Evolutionary conservation across 2,329 filamentous ascomycete species (phyloP).

Genomic region (Alternaria consortialis): DNA sequence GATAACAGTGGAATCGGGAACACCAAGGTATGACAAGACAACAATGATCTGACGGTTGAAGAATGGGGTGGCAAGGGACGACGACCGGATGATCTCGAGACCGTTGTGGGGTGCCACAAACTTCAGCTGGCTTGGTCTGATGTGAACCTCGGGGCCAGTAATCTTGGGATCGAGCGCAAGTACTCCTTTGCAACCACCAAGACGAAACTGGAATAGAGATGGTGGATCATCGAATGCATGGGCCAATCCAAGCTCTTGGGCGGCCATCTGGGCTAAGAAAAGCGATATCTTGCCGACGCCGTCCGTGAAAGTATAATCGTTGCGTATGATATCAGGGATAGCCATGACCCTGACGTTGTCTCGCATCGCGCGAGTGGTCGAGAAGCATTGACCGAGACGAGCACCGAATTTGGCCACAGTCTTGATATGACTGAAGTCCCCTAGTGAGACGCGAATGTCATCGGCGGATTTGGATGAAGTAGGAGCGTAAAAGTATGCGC

Average conservation of each 20-base stretch:
- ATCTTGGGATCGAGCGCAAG: constrained; percentile 77
- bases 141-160: constrained; percentile 73
- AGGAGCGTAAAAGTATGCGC: constrained; percentile 90
- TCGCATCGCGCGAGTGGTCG: constrained; percentile 82
- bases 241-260: constrained; percentile 71
- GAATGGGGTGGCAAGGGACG: constrained; percentile 77
- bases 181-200: constrained; percentile 92
- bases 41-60: constrained; percentile 91
- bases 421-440: constrained; percentile 80
- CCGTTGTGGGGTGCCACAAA: constrained; percentile 76
- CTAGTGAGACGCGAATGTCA: constrained; percentile 86
- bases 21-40: constrained; percentile 81
- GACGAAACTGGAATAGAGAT: constrained; percentile 89
- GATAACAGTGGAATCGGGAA: constrained; percentile 72
- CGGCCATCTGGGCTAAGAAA: constrained; percentile 77
- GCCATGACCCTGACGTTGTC: constrained; percentile 66
- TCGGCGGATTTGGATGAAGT: constrained; percentile 72
- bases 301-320: constrained; percentile 82
- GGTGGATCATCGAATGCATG: constrained; percentile 66
- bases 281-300: constrained; percentile 92
- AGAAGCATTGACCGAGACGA: constrained; percentile 92
- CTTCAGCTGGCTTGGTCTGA: constrained; percentile 87
- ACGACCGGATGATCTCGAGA: constrained; percentile 86
- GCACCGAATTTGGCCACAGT: constrained; percentile 90
- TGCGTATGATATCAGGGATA: constrained; percentile 74